phyloP scores from a whole-genome alignment of 257 asterid species.

The Hygrophila difformis region DNA sequence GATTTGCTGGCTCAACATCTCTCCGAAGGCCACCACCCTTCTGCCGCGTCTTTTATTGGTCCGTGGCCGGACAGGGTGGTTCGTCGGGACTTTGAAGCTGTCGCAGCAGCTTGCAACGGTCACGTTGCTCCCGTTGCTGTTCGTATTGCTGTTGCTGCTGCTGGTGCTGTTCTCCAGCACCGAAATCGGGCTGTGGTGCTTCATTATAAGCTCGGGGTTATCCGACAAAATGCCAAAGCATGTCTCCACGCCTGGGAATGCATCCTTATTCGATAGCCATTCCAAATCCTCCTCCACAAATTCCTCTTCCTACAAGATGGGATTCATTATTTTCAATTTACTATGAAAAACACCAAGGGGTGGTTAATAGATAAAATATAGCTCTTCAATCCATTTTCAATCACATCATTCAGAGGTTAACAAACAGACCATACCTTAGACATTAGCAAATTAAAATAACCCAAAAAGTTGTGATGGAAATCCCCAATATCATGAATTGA shows the following conservation, averaged over 20 bases:
- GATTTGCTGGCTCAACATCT: slow-evolving; percentile 22
- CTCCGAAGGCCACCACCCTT: slow-evolving; percentile 18
- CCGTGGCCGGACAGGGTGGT: slow-evolving; percentile 51
- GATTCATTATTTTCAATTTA: no score
- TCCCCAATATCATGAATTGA: no score
- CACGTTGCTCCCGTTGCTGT: slow-evolving; percentile 25
- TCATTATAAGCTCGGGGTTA: slow-evolving; percentile 29
- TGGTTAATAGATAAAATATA: no score
- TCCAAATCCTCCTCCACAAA: slow-evolving; percentile 61
- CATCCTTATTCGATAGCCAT: slow-evolving; percentile 81
- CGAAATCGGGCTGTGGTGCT: slow-evolving; percentile 64
- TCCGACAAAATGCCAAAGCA: slow-evolving; percentile 48
- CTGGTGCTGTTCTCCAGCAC: slow-evolving; percentile 62
- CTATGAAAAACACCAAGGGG: no score
- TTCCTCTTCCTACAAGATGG: no score
- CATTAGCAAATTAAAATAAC: no score
- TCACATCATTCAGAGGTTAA: no score
- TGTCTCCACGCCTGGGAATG: slow-evolving; percentile 71
- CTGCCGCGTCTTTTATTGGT: slow-evolving; percentile 38
- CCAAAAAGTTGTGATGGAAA: no score
- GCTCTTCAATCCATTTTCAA: no score
- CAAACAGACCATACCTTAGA: no score
- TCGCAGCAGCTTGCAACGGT: slow-evolving; percentile 41
- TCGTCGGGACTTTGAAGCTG: slow-evolving; percentile 46
- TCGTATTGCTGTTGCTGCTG: slow-evolving; percentile 28